A percentile compares a stretch with the other conserved stretches of the same genome.
phyloP scores from a whole-genome alignment of 2,329 filamentous ascomycete genomes.

The Cercospora sp. region DNA sequence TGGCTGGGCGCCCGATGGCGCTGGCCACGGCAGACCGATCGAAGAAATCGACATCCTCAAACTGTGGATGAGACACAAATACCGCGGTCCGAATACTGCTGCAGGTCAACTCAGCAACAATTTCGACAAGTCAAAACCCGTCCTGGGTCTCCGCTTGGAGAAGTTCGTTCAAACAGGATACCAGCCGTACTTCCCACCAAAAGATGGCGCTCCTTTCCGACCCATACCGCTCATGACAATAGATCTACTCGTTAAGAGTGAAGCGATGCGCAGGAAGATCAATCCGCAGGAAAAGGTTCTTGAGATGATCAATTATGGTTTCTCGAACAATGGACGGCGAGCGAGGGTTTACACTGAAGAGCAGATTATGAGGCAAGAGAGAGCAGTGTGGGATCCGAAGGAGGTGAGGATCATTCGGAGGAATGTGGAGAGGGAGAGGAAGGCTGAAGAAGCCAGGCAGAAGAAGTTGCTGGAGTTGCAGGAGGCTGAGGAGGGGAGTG shows the following conservation, averaged over 20 bases:
- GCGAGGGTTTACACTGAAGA: slow-evolving; percentile 7
- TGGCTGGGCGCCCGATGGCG: slow-evolving; percentile 45
- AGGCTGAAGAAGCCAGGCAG: slow-evolving; percentile 4
- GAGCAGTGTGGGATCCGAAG: slow-evolving; percentile 13
- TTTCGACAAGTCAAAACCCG: slow-evolving; percentile 26
- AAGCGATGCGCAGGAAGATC: slow-evolving; percentile 56
- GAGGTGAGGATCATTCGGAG: slow-evolving; percentile 11
- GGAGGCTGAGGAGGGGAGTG: background rate
- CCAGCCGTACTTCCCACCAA: slow-evolving; percentile 13
- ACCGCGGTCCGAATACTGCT: slow-evolving; percentile 36
- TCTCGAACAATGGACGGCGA: slow-evolving; percentile 10
- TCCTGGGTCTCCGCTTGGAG: slow-evolving; percentile 54
- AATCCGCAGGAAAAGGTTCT: slow-evolving; percentile 56
- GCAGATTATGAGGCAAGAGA: slow-evolving; percentile 5
- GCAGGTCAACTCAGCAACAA: slow-evolving; percentile 5
- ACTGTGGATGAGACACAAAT: slow-evolving; percentile 60
- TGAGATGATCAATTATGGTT: slow-evolving; percentile 63
- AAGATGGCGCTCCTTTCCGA: slow-evolving; percentile 9
- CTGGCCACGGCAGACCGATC: slow-evolving; percentile 24
- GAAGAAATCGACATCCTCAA: slow-evolving; percentile 55
- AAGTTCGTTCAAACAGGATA: slow-evolving; percentile 17
- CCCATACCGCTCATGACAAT: slow-evolving; percentile 19
- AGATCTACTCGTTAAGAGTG: slow-evolving; percentile 55
- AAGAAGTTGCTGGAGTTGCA: background rate
- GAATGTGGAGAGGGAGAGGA: slow-evolving; percentile 9